These are phyloP conservation scores for Suillus occidentalis DNA, from an alignment of 768 basidiomycete genomes.

Conservation along the genomic window DNA sequence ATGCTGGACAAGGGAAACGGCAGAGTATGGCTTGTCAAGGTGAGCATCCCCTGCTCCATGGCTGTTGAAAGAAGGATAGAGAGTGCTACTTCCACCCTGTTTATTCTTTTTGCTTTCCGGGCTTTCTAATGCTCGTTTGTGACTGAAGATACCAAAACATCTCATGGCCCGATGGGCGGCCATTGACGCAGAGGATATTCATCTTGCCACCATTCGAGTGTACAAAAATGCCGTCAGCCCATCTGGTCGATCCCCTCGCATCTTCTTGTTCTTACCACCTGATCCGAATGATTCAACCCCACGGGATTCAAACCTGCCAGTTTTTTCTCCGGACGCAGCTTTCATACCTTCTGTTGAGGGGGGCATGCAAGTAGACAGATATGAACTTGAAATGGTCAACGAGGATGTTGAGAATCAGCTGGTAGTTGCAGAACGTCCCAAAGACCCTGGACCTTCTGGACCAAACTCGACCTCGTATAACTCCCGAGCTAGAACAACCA, in stretches of 20 bases:
- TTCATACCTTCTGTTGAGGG: slow-evolving; percentile 30
- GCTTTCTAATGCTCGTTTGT: slow-evolving; percentile 10
- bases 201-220: slow-evolving; percentile 83
- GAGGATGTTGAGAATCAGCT: slow-evolving; percentile 83
- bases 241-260: slow-evolving; percentile 52
- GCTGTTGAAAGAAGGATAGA: neutral
- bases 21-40: slow-evolving; percentile 85
- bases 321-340: slow-evolving; percentile 30
- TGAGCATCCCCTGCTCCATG: slow-evolving; percentile 32
- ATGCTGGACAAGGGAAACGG: slow-evolving; percentile 75
- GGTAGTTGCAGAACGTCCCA: slow-evolving; percentile 81
- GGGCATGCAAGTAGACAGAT: slow-evolving; percentile 54
- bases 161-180: slow-evolving; percentile 85
- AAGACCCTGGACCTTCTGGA: slow-evolving; percentile 49
- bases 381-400: slow-evolving; percentile 87
- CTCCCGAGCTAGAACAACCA: slow-evolving; percentile 70
- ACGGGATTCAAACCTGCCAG: slow-evolving; percentile 23
- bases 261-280: slow-evolving; percentile 66
- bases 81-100: neutral
- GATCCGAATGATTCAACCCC: slow-evolving; percentile 45
- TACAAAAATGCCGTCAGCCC: slow-evolving; percentile 53
- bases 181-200: slow-evolving; percentile 69
- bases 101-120: slow-evolving; percentile 5
- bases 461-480: slow-evolving; percentile 44
- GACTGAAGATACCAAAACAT: slow-evolving; percentile 75